These are phyloP conservation scores for Phytophthora melonis DNA, from an alignment of 352 stramenopile species.

Conservation along the genomic window DNA sequence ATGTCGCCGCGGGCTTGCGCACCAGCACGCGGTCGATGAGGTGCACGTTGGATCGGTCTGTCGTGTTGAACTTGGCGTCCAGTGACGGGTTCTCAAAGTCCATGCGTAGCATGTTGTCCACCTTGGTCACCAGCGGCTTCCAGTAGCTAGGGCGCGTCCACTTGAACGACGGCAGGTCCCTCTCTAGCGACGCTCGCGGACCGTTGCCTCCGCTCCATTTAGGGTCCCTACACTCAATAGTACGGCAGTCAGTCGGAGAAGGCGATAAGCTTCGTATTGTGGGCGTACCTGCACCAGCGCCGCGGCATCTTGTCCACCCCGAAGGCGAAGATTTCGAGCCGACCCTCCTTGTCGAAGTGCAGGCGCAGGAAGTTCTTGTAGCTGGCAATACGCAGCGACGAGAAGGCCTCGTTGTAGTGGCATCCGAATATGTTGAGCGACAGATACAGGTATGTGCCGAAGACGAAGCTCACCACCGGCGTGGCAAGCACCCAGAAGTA, in stretches of 20 bases:
- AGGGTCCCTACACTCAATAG: slow-evolving; percentile 58
- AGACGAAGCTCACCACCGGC: slow-evolving; percentile 80
- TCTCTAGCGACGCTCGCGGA: slow-evolving; percentile 54
- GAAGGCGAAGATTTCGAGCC: slow-evolving; percentile 85
- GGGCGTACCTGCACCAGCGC: slow-evolving; percentile 82
- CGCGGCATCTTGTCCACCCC: slow-evolving; percentile 92
- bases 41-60: slow-evolving; percentile 84
- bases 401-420: slow-evolving; percentile 93
- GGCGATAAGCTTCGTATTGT: neutral
- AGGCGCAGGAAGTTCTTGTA: slow-evolving; percentile 93
- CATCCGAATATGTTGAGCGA: slow-evolving; percentile 85
- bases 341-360: slow-evolving; percentile 75
- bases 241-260: neutral
- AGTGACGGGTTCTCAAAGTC: slow-evolving; percentile 88
- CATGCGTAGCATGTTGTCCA: slow-evolving; percentile 85
- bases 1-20: slow-evolving; percentile 37
- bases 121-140: slow-evolving; percentile 83
- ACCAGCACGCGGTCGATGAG: slow-evolving; percentile 79
- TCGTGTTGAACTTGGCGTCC: slow-evolving; percentile 77
- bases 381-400: slow-evolving; percentile 84
- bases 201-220: slow-evolving; percentile 78
- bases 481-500: slow-evolving; percentile 91
- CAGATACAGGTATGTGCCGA: slow-evolving; percentile 88
- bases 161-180: slow-evolving; percentile 71
- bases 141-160: slow-evolving; percentile 85